Evolutionary conservation across 805 yeast species (phyloP), one percentile per base, ranked within the genome.

Genomic region (Yarrowia sp.): DNA sequence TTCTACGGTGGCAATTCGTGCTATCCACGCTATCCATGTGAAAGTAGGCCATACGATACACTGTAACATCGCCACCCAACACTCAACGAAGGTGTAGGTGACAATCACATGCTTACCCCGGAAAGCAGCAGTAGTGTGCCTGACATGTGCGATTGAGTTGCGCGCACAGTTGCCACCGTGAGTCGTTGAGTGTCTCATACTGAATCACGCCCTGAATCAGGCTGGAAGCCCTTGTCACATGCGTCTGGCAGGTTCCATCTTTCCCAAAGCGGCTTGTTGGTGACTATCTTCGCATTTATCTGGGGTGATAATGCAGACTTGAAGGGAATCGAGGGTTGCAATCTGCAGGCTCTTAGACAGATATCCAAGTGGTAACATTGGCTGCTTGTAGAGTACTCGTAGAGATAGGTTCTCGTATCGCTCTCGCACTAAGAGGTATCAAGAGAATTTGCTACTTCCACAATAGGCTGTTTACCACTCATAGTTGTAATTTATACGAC

Each of bases 131-230:
- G 19, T 6, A 4, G 2, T 15, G 49, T 46, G 3, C 50, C 50
- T 46, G 50, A 9, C 38, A 50, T 50, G 40, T 36, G 30, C 58
- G 43, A 36, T 52, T 52, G 58, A 24, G 58, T 52, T 52, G 58
- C 55, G 15, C 34, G 10, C 20, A 24, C 20, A 8, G 38, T 50
- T n/a, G 58, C 58, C 58, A 52, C 58, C 43, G 30, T 36, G 42
- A 38, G 40, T 33, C 34, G 43, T 38, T 36, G 43, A 30, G 43
- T 52, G 43, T 52, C 58, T 36, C 42, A 52, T 7, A 13, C 19
- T 38, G 58, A 52, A 52, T 38, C 58, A 52, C 33, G 58, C 58
- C 58, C 58, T 52, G 58, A 52, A 52, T 52, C 58, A 52, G 34
- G 12, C 43, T 34, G 15, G 30, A 24, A 24, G 38, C 3, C 13